Evolutionary conservation across 2,329 filamentous ascomycete species (phyloP).

Genomic region (Aspergillus neotritici): DNA sequence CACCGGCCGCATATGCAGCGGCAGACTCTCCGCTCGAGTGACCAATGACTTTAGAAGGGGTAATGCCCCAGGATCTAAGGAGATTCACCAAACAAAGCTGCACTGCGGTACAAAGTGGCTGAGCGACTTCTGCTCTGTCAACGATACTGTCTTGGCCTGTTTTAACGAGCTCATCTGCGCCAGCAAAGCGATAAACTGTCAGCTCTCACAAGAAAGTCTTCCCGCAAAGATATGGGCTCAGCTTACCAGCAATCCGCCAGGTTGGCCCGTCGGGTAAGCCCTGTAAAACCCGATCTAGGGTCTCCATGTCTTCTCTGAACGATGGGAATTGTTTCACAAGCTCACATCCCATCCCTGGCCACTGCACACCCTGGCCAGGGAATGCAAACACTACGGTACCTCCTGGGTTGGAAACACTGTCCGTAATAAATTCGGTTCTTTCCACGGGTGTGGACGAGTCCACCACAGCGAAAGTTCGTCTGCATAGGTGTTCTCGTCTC

Average conservation of each 20-base stretch:
- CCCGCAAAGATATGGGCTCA: too few relatives aligned
- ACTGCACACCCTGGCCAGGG: conserved; percentile 43
- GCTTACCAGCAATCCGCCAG: too few relatives aligned
- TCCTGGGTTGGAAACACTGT: too few relatives aligned
- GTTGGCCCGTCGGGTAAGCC: conserved; percentile 23
- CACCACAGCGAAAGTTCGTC: conserved; percentile 17
- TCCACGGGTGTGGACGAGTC: conserved; percentile 13
- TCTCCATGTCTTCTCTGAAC: conserved; percentile 13
- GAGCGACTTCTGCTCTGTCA: conserved; percentile 21
- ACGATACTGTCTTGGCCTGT: conserved; percentile 7
- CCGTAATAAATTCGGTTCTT: conserved; percentile 11
- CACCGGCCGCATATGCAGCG: conserved; percentile 23
- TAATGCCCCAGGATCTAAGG: conserved; percentile 15
- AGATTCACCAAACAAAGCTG: conserved; percentile 26
- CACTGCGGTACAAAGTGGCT: conserved; percentile 20
- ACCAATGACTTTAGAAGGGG: conserved; percentile 19
- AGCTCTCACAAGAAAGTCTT: too few relatives aligned
- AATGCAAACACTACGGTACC: conserved; percentile 30
- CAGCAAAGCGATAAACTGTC: too few relatives aligned
- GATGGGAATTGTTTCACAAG: conserved; percentile 22
- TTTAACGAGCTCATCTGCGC: too few relatives aligned
- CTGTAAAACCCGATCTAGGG: conserved; percentile 9
- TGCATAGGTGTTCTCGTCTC: conserved; percentile 14
- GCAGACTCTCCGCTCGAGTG: conserved; percentile 29
- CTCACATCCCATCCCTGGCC: conserved; percentile 38